phyloP scores from a whole-genome alignment of 768 basidiomycete genomes.

The Rubroboletus satanas region DNA sequence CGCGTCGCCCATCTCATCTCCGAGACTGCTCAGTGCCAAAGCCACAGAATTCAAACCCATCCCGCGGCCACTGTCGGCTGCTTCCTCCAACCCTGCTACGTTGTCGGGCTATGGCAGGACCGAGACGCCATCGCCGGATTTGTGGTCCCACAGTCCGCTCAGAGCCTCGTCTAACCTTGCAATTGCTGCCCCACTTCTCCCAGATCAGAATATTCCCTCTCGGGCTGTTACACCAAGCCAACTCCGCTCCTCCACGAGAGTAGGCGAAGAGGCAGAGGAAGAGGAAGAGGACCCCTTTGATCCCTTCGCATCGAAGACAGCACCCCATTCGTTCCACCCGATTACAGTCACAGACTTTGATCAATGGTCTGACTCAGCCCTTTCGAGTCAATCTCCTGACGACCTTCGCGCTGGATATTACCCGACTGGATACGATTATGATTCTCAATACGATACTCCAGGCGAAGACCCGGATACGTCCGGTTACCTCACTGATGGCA shows the following conservation, averaged over 20 bases:
- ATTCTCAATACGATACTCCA: conserved; percentile 30
- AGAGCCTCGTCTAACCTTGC: conserved; percentile 81
- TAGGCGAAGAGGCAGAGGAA: conserved; percentile 45
- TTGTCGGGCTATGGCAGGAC: conserved; percentile 46
- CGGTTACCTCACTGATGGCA: conserved; percentile 76
- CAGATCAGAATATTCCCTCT: conserved; percentile 52
- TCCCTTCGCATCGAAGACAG: conserved; percentile 50
- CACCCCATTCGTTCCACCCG: conserved; percentile 58
- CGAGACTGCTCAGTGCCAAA: conserved; percentile 84
- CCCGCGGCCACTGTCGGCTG: conserved; percentile 70
- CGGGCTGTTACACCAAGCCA: conserved; percentile 68
- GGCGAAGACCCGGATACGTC: conserved; percentile 48
- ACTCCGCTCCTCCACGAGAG: conserved; percentile 59
- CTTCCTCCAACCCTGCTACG: conserved; percentile 55
- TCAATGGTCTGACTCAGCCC: conserved; percentile 51
- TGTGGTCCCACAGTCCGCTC: conserved; percentile 74
- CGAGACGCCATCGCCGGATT: conserved; percentile 84
- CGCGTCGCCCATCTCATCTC: conserved; percentile 80
- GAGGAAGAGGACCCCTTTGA: conserved; percentile 88
- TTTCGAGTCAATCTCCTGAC: conserved; percentile 51
- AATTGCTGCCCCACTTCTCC: conserved; percentile 85
- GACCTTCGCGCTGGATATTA: conserved; percentile 38
- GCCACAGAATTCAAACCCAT: conserved; percentile 87
- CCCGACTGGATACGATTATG: conserved; percentile 30
- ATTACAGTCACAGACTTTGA: conserved; percentile 64